Percentiles rank a stretch among this genome's conserved stretches.
These are phyloP conservation scores for Cicer chorassanicum DNA, from an alignment of 306 rosid species.

Conservation along the genomic window DNA sequence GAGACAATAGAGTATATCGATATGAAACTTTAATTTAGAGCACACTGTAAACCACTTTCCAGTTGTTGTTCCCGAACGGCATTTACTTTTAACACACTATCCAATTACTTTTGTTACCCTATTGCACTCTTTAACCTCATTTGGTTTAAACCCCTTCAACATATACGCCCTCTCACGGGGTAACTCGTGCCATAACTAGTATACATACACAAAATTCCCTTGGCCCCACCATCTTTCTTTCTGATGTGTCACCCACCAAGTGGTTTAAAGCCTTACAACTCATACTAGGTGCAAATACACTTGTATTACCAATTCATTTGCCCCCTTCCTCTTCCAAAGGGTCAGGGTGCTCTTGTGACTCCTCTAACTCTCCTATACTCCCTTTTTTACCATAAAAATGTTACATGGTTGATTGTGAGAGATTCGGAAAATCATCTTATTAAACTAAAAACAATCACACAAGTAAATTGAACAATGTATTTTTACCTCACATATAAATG, in stretches of 20 bases:
- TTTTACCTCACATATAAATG: no score
- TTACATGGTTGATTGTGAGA: slow-evolving; percentile 5
- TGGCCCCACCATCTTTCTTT: slow-evolving; percentile 61
- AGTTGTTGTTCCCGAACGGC: slow-evolving; percentile 51
- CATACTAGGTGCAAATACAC: slow-evolving; percentile 40
- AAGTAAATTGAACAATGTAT: no score
- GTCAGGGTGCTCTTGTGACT: slow-evolving; percentile 5
- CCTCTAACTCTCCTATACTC: slow-evolving; percentile 38
- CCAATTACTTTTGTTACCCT: slow-evolving; percentile 49
- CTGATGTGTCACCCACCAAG: slow-evolving; percentile 90
- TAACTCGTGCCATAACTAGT: slow-evolving; percentile 49
- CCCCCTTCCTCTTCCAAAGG: slow-evolving; percentile 41
- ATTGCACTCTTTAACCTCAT: slow-evolving; percentile 44
- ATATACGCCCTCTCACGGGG: slow-evolving; percentile 32
- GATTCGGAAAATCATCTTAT: no score
- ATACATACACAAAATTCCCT: slow-evolving; percentile 39
- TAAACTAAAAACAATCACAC: no score
- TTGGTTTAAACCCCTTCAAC: slow-evolving; percentile 38
- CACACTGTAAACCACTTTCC: slow-evolving; percentile 50
- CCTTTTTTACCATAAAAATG: slow-evolving; percentile 17
- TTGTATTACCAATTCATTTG: background rate
- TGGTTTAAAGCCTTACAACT: slow-evolving; percentile 79
- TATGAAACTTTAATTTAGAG: background rate
- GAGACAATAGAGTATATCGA: no score
- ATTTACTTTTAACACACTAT: slow-evolving; percentile 49